These are phyloP conservation scores for Nidularia pulvinata DNA, from an alignment of 768 basidiomycete genomes.

Conservation along the genomic window DNA sequence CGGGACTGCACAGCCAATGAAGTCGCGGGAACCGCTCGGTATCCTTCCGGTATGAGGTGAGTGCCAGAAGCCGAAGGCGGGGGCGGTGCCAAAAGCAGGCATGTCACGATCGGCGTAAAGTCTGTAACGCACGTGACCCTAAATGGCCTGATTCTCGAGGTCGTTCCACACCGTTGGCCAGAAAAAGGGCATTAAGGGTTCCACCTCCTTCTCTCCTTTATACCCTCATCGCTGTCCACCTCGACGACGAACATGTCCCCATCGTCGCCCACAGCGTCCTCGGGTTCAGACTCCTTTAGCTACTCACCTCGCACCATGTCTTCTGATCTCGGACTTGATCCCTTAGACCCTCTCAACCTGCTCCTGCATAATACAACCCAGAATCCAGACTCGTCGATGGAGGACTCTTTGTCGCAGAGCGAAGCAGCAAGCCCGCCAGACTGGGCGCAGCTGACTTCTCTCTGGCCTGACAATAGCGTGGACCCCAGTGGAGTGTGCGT, in stretches of 20 bases:
- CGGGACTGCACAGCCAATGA: no score
- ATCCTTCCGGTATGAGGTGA: no score
- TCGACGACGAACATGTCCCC: neutral
- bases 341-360: constrained; percentile 58
- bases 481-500: constrained; percentile 9
- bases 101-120: neutral
- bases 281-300: constrained; percentile 6
- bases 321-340: constrained; percentile 48
- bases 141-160: constrained; percentile 15
- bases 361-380: constrained; percentile 46
- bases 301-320: constrained; percentile 24
- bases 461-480: constrained; percentile 40
- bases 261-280: neutral
- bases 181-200: neutral
- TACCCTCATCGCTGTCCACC: neutral
- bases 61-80: no score
- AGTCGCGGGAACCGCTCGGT: no score
- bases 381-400: constrained; percentile 27
- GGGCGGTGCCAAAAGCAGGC: no score
- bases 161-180: constrained; percentile 6
- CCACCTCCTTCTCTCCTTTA: neutral
- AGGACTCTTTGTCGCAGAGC: constrained; percentile 23
- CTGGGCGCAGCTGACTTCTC: constrained; percentile 52
- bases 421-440: constrained; percentile 35
- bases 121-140: constrained; percentile 10